Conservation (phyloP, 257 asterid species). For the Lantana camara region DNA sequence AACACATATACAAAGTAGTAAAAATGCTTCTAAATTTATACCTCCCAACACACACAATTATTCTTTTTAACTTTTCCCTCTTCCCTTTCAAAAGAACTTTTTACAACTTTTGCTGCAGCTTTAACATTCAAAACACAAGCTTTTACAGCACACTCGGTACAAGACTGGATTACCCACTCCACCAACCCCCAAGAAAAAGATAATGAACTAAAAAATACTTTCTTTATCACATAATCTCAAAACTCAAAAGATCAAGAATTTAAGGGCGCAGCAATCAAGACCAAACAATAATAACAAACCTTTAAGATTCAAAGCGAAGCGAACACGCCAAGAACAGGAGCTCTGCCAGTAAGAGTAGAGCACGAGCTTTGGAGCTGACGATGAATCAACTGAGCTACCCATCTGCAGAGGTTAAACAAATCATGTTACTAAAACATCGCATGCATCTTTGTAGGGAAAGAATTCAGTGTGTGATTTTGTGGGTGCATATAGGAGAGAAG, state of each 20-base stretch:
- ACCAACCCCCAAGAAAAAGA: neutral
- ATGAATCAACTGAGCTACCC: conserved; percentile 32
- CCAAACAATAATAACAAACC: conserved; percentile 33
- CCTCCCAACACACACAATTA: too few relatives aligned
- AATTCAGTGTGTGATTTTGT: neutral
- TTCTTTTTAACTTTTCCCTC: too few relatives aligned
- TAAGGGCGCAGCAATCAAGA: neutral
- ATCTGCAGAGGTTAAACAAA: conserved; percentile 38
- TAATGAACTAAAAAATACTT: neutral
- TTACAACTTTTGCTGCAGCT: too few relatives aligned
- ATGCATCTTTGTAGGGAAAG: neutral
- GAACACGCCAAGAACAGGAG: conserved; percentile 85
- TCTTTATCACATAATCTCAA: neutral
- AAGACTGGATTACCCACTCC: too few relatives aligned
- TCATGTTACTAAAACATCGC: neutral
- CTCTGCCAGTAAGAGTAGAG: conserved; percentile 88
- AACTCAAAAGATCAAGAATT: too few relatives aligned
- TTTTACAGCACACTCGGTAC: too few relatives aligned
- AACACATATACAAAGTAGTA: too few relatives aligned
- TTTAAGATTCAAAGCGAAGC: conserved; percentile 79
- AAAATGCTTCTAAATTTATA: too few relatives aligned
- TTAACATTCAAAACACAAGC: too few relatives aligned
- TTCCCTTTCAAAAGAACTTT: too few relatives aligned
- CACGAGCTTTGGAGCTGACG: conserved; percentile 48
- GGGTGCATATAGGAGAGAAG: neutral